Evolutionary conservation across 805 yeast genomes (phyloP).

Genomic region (Ogataea ramenticola): DNA sequence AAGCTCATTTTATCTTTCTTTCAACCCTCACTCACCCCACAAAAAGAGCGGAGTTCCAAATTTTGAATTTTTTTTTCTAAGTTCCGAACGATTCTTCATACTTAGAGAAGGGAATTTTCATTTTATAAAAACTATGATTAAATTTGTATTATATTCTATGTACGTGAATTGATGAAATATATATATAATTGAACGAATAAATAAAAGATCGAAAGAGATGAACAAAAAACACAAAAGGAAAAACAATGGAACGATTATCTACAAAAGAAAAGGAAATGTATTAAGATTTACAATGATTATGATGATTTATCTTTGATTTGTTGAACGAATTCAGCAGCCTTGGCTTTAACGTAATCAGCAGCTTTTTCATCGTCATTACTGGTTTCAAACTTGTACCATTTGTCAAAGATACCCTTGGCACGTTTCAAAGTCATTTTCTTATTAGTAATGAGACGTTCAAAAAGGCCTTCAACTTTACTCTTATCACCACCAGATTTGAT

Average conservation of each 20-base stretch:
- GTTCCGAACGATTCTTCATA: no score
- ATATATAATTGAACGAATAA: no score
- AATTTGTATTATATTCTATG: background rate
- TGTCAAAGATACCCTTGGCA: conserved; percentile 89
- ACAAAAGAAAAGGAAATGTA: no score
- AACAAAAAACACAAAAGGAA: background rate
- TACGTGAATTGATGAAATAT: background rate
- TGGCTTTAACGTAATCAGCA: conserved; percentile 80
- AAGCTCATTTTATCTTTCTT: no score
- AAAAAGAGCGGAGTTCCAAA: no score
- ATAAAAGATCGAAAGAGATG: no score
- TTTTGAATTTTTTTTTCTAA: no score
- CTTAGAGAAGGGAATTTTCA: no score
- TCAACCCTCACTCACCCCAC: no score
- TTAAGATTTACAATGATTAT: background rate
- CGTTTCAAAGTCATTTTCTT: conserved; percentile 75
- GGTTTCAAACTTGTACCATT: conserved; percentile 83
- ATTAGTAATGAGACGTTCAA: conserved; percentile 65
- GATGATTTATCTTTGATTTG: conserved; percentile 9
- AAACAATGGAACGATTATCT: background rate
- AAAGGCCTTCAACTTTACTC: conserved; percentile 64
- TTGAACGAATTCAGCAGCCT: conserved; percentile 66
- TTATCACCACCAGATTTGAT: conserved; percentile 61
- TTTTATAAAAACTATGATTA: no score
- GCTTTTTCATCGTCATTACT: conserved; percentile 58